Evolutionary conservation across 805 yeast species (phyloP).

Genomic region (Maudiozyma saulgeensis): DNA sequence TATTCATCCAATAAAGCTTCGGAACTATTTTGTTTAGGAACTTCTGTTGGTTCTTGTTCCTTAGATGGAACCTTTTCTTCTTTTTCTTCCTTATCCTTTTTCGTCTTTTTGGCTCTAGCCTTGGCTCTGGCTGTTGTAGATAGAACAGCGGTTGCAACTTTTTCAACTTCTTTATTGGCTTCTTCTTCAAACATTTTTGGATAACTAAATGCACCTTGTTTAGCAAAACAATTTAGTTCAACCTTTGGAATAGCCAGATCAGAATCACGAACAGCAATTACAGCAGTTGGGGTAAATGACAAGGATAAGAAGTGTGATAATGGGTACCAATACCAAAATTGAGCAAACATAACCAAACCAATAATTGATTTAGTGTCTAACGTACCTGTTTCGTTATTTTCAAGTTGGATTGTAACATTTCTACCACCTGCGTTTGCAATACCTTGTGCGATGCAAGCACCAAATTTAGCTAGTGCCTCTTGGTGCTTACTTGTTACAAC

Average conservation of each 20-base stretch:
- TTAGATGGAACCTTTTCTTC: slow-evolving; percentile 10
- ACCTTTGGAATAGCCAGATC: slow-evolving; percentile 84
- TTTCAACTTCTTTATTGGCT: slow-evolving; percentile 75
- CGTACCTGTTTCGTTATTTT: slow-evolving; percentile 81
- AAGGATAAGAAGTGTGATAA: slow-evolving; percentile 84
- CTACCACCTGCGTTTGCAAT: slow-evolving; percentile 98
- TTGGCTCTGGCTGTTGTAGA: slow-evolving; percentile 93
- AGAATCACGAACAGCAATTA: slow-evolving; percentile 67
- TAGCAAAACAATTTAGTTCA: slow-evolving; percentile 70
- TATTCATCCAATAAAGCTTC: slow-evolving; percentile 23
- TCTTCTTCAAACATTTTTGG: slow-evolving; percentile 82
- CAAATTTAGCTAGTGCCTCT: slow-evolving; percentile 94
- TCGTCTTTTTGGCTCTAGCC: slow-evolving; percentile 70
- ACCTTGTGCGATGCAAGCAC: slow-evolving; percentile 95
- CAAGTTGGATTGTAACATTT: slow-evolving; percentile 87
- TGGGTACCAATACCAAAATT: slow-evolving; percentile 99
- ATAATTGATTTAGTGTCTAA: slow-evolving; percentile 85
- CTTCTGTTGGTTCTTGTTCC: slow-evolving; percentile 3
- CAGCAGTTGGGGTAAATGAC: slow-evolving; percentile 86
- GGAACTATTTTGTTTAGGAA: slow-evolving; percentile 12
- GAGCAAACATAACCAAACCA: slow-evolving; percentile 81
- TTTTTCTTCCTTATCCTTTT: slow-evolving; percentile 38
- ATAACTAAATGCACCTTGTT: slow-evolving; percentile 70
- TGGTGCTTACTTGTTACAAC: slow-evolving; percentile 84
- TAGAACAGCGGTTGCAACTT: slow-evolving; percentile 83